phyloP scores from a whole-genome alignment of 1,284 basidiomycete species.

The Ustilago crameri region DNA sequence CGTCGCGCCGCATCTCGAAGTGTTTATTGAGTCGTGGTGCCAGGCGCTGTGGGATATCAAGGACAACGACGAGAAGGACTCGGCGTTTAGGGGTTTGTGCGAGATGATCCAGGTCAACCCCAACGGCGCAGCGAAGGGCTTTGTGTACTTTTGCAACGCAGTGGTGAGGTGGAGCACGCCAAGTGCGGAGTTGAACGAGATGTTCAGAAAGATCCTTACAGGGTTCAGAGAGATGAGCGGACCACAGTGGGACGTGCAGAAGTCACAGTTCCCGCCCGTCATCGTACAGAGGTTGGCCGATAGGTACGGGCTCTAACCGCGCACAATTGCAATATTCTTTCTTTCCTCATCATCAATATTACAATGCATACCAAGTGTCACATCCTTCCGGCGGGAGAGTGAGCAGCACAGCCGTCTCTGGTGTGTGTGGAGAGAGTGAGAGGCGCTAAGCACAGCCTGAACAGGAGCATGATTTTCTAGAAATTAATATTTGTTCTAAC shows the following conservation, averaged over 20 bases:
- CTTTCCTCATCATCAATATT: too few relatives aligned
- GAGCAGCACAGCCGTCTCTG: neutral
- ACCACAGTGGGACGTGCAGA: conserved; percentile 70
- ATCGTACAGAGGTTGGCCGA: conserved; percentile 60
- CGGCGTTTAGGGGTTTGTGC: conserved; percentile 97
- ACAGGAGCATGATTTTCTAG: too few relatives aligned
- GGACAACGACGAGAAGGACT: conserved; percentile 99
- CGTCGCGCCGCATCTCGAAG: conserved; percentile 88
- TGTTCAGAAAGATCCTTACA: conserved; percentile 73
- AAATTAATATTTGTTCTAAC: too few relatives aligned
- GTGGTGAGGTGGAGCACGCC: conserved; percentile 66
- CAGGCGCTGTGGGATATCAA: conserved; percentile 97
- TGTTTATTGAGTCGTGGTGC: conserved; percentile 96
- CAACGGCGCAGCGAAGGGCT: conserved; percentile 67
- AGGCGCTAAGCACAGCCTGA: too few relatives aligned
- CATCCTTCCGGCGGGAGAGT: neutral
- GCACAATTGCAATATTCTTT: neutral
- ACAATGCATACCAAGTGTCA: too few relatives aligned
- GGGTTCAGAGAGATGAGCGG: conserved; percentile 87
- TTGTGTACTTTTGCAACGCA: conserved; percentile 68
- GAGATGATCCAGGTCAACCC: conserved; percentile 95
- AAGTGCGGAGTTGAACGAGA: conserved; percentile 60
- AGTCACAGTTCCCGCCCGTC: conserved; percentile 60
- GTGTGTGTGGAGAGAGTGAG: too few relatives aligned
- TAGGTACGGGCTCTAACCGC: conserved; percentile 52